Base-by-base conservation (phyloP, 2,329 filamentous ascomycete species). In the Intubia oerlemansii region DNA sequence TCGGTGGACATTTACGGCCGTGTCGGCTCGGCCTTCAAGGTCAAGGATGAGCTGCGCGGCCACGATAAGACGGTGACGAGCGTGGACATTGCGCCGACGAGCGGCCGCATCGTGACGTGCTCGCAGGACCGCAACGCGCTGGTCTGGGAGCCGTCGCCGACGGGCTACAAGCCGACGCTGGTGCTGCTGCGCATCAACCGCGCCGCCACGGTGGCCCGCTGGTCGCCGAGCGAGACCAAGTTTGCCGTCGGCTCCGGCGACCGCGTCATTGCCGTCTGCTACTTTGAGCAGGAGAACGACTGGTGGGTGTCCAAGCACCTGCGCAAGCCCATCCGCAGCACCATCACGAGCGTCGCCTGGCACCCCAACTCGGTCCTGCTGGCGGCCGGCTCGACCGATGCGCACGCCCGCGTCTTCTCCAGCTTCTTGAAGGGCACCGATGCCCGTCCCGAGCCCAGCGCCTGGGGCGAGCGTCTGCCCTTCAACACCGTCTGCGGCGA, bases 271-370 rank as follows among this genome's bases (percentile, higher is more conserved):
- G 82, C 88, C 23, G 67, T 95, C 41, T 98, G 88, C 62, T 95
- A 95, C 59, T 98, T 98, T 43, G 88, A 98, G 48, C 80, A 92
- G 50, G 88, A 98, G 53, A 93, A 98, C 53, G 84, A 98, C 59
- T 98, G 88, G 88, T 98, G 88, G 88, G 85, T 98, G 24, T 93
- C 84, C 21, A 98, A 98, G 63, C 88, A 98, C 54, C 57, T 98
- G 46, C 95, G 95, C 69, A 98, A 95, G 66, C 88, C 88, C 13
- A 91, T 98, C 44, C 78, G 85, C 40, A 92, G 82, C 49, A 98
- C 88, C 32, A 85, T 98, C 43, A 95, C 88, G 32, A 82, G 78
- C 11, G 70, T 98, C 25, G 74, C 76, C 32, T 98, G 88, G 88
- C 88, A 98, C 52, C 88, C 88, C 20, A 98, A 98, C 61, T 90